These are phyloP conservation scores for Vinca major DNA, from an alignment of 305 asterid species.

Conservation along the genomic window DNA sequence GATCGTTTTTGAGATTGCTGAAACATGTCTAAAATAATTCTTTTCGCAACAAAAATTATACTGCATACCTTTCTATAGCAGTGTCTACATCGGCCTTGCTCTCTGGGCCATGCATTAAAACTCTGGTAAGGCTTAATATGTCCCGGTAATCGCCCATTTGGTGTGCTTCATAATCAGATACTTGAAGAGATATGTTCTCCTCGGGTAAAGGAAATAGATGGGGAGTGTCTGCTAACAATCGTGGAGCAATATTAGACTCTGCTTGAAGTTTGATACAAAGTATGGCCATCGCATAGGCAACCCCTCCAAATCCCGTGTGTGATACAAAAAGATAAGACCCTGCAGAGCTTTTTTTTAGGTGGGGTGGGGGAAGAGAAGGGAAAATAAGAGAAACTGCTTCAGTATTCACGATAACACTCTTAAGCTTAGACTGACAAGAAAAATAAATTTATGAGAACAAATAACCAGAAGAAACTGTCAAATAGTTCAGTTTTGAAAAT, in stretches of 20 bases:
- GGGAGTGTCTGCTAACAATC: conserved; percentile 27
- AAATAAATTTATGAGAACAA: background rate
- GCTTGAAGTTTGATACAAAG: conserved; percentile 75
- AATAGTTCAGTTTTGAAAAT: background rate
- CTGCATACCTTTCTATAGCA: conserved; percentile 62
- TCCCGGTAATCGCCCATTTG: conserved; percentile 82
- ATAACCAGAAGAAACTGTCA: background rate
- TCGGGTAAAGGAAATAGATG: conserved; percentile 27
- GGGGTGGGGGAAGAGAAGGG: conserved; percentile 18
- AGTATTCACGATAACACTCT: conserved; percentile 13
- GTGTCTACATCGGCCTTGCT: conserved; percentile 84
- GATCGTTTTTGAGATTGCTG: background rate
- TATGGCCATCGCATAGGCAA: conserved; percentile 96
- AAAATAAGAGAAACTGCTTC: conserved; percentile 14
- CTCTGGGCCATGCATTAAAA: conserved; percentile 92
- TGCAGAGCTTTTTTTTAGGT: conserved; percentile 53
- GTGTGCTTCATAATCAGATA: conserved; percentile 55
- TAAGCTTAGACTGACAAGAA: background rate
- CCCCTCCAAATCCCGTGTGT: conserved; percentile 99
- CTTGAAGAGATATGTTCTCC: conserved; percentile 22
- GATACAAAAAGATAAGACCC: conserved; percentile 95
- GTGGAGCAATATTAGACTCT: conserved; percentile 37
- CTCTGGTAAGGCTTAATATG: conserved; percentile 88
- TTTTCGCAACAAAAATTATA: conserved; percentile 7
- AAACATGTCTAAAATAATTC: background rate